Conservation (phyloP, 805 yeast genomes). For the Starmerella vitae region DNA sequence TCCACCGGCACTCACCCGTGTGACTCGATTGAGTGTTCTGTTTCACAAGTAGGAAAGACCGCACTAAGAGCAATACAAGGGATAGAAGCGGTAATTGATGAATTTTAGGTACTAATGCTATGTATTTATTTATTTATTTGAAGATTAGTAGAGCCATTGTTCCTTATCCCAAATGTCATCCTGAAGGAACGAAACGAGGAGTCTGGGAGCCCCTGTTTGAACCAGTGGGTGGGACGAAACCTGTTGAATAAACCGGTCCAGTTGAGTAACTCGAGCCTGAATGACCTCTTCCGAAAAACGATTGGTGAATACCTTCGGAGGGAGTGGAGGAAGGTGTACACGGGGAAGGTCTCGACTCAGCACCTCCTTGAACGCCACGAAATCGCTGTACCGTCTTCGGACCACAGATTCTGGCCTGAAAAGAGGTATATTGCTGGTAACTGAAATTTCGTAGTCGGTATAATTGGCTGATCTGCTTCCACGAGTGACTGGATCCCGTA, state of each 20-base stretch:
- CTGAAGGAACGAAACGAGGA: conserved; percentile 71
- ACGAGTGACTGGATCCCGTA: conserved; percentile 67
- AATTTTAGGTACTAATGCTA: neutral
- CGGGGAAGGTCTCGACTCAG: conserved; percentile 63
- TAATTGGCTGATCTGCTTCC: conserved; percentile 49
- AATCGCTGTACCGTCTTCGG: conserved; percentile 80
- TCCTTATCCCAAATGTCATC: conserved; percentile 63
- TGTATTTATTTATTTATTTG: too few relatives aligned
- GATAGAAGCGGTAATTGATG: neutral
- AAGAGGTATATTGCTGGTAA: conserved; percentile 84
- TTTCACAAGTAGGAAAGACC: neutral
- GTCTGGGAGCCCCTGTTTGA: conserved; percentile 65
- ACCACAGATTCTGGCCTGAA: conserved; percentile 56
- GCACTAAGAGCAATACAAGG: neutral
- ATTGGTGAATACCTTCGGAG: conserved; percentile 73
- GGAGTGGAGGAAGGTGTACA: conserved; percentile 74
- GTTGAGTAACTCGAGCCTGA: conserved; percentile 68
- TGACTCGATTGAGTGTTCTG: conserved; percentile 18
- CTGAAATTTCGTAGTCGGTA: conserved; percentile 84
- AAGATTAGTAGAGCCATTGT: conserved; percentile 10
- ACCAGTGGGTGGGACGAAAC: conserved; percentile 90
- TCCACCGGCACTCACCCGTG: conserved; percentile 9
- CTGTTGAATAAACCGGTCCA: conserved; percentile 59
- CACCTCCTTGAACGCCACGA: conserved; percentile 63
- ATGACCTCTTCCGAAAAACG: conserved; percentile 72